A percentile compares a stretch with the other conserved stretches of the same genome.
These are phyloP conservation scores for Coniochaeta prunicola DNA, from an alignment of 2,329 filamentous ascomycete genomes.

Conservation along the genomic window DNA sequence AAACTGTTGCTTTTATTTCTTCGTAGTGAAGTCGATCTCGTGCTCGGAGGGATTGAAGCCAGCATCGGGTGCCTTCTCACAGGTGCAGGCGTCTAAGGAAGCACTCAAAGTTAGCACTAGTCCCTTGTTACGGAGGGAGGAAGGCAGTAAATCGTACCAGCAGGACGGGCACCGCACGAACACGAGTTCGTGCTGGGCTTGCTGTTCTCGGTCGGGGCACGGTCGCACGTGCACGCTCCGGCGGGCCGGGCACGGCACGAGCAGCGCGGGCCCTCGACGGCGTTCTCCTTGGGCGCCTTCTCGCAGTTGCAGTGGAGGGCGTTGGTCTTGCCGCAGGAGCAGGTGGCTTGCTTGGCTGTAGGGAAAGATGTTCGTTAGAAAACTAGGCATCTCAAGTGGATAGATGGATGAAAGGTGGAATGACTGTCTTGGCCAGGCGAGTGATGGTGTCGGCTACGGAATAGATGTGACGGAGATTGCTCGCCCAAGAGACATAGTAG, in stretches of 20 bases:
- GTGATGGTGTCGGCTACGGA: not conserved
- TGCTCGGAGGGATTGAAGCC: constrained; percentile 51
- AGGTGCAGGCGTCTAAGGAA: constrained; percentile 67
- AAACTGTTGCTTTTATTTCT: constrained; percentile 28
- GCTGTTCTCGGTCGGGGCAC: constrained; percentile 63
- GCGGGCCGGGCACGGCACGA: constrained; percentile 77
- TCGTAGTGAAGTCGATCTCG: constrained; percentile 75
- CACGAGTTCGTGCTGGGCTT: constrained; percentile 52
- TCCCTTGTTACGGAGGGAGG: not conserved
- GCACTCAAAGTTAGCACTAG: not conserved
- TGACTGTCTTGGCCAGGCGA: not conserved
- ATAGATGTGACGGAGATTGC: not conserved
- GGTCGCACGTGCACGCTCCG: constrained; percentile 75
- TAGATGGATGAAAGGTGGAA: not conserved
- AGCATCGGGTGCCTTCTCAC: constrained; percentile 62
- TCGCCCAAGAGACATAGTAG: not conserved
- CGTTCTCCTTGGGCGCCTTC: constrained; percentile 71
- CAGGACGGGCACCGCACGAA: constrained; percentile 67
- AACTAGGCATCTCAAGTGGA: not conserved
- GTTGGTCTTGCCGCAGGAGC: constrained; percentile 84
- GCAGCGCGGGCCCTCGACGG: constrained; percentile 64
- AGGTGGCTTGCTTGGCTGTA: constrained; percentile 58
- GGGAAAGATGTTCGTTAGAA: not conserved
- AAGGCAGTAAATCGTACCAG: constrained; percentile 41
- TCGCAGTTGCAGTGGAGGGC: constrained; percentile 83